phyloP scores from a whole-genome alignment of 2,329 filamentous ascomycete genomes.

The Bertia moriformis region DNA sequence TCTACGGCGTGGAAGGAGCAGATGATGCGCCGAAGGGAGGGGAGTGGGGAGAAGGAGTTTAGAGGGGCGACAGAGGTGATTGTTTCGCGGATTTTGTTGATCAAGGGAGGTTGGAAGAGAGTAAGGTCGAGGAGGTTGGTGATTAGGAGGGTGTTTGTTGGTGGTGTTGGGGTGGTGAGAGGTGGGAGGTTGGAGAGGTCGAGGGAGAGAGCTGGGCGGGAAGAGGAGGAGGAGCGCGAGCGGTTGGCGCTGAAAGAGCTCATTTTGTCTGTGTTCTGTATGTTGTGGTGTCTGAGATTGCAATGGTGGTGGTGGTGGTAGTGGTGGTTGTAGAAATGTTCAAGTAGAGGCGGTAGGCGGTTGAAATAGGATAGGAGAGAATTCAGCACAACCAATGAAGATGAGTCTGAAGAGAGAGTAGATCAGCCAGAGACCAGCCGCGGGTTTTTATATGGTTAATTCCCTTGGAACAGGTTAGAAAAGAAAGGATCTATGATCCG shows the following conservation, averaged over 20 bases:
- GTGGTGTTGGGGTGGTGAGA: constrained; percentile 25
- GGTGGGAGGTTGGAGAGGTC: constrained; percentile 27
- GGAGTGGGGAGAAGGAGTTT: constrained; percentile 33
- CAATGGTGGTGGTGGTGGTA: not conserved
- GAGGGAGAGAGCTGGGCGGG: constrained; percentile 19
- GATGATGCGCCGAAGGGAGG: constrained; percentile 31
- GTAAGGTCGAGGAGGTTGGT: constrained; percentile 26
- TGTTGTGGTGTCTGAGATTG: not conserved
- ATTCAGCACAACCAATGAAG: too few species aligned
- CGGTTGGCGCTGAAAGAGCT: not conserved
- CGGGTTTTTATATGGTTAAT: too few species aligned
- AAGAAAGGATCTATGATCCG: too few species aligned
- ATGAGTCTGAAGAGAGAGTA: too few species aligned
- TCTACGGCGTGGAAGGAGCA: constrained; percentile 26
- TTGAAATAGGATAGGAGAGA: too few species aligned
- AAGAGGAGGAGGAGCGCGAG: not conserved
- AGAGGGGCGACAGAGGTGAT: constrained; percentile 23
- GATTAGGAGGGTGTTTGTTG: constrained; percentile 32
- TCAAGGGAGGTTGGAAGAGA: constrained; percentile 27
- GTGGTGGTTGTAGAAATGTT: too few species aligned
- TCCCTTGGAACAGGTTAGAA: too few species aligned
- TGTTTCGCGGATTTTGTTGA: constrained; percentile 23
- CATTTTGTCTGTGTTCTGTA: too few species aligned
- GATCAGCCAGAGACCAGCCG: too few species aligned
- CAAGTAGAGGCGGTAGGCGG: too few species aligned